Base-by-base conservation (phyloP, 2,329 filamentous ascomycete species). In the Penicillium sp. region DNA sequence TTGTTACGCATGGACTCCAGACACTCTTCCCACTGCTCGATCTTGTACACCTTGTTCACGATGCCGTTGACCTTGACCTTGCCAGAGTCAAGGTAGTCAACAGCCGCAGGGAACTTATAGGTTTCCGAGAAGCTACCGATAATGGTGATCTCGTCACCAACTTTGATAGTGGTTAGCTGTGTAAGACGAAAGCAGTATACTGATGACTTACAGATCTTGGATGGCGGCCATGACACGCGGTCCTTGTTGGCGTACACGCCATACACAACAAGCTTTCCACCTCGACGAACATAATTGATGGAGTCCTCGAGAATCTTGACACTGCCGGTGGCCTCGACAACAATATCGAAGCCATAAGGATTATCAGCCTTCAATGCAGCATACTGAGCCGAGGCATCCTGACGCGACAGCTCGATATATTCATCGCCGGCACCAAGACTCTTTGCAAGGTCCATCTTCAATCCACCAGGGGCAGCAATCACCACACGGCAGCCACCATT, bases 61-160 rank as follows among this genome's bases (percentile, higher is more conserved):
- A 86, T 84, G 3, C 82, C 81, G 35, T 73, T 67, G 34, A 83
- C 64, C 45, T 61, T 64, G 29, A 69, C 57, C 52, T 67, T 65
- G 30, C 62, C 64, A 2, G 57, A 60, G 48, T 68, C 35, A 2
- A 72, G 62, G 46, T 76, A 76, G 51, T 72, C 69, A 45, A 76
- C 73, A 30, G 73, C 72, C 32, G 72, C 70, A 12, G 73, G 80
- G 71, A 84, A 83, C 72, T 82, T 84, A 65, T 79, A 82, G 15
- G 79, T 82, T 62, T 85, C 81, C 32, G 78, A 84, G 67, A 85
- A 86, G 35, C 77, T 82, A 16, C 82, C 81, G 37, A 85, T 67
- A 50, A 86, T 83, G 49, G 80, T 84, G 51, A 86, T 82, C 61
- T 85, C 82, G 46, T 75, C 70, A 28, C 70, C 70, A 28, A 69